A percentile compares a stretch with the other conserved stretches of the same genome.
Conservation (phyloP, 176 grass and related monocot species). For the Avena atlantica region DNA sequence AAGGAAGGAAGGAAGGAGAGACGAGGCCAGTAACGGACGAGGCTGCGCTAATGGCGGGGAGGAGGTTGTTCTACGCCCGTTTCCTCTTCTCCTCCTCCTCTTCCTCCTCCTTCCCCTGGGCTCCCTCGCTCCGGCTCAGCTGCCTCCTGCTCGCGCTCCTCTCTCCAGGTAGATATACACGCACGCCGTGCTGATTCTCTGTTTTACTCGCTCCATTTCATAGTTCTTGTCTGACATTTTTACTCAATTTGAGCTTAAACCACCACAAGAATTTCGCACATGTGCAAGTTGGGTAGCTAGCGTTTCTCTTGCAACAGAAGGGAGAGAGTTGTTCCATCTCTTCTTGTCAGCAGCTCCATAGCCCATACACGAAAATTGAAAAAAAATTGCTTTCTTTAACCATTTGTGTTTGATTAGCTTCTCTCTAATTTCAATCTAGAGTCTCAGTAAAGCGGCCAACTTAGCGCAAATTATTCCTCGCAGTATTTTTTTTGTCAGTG, state of each 20-base stretch:
- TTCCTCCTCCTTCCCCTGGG: not conserved
- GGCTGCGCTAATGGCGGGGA: conserved; percentile 25
- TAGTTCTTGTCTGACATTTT: not conserved
- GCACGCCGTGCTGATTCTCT: not conserved
- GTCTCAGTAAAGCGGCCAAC: too few relatives aligned
- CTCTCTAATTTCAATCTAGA: not conserved
- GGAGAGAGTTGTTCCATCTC: too few relatives aligned
- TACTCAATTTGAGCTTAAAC: too few relatives aligned
- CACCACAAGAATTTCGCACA: not conserved
- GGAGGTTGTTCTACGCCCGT: not conserved
- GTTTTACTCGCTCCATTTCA: not conserved
- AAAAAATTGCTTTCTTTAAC: not conserved
- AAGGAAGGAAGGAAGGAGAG: not conserved
- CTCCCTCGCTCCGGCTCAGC: conserved; percentile 28
- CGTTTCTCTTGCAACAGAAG: not conserved
- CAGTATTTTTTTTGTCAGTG: too few relatives aligned
- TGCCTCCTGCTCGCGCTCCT: conserved; percentile 49
- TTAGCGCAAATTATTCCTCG: too few relatives aligned
- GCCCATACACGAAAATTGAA: not conserved
- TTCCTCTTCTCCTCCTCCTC: not conserved
- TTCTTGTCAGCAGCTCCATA: not conserved
- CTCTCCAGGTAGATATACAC: conserved; percentile 37
- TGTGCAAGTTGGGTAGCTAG: not conserved
- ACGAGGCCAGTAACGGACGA: not conserved
- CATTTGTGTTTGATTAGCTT: not conserved